Base-by-base conservation (phyloP, 2,329 filamentous ascomycete genomes). In the Aspergillus carbonarius region DNA sequence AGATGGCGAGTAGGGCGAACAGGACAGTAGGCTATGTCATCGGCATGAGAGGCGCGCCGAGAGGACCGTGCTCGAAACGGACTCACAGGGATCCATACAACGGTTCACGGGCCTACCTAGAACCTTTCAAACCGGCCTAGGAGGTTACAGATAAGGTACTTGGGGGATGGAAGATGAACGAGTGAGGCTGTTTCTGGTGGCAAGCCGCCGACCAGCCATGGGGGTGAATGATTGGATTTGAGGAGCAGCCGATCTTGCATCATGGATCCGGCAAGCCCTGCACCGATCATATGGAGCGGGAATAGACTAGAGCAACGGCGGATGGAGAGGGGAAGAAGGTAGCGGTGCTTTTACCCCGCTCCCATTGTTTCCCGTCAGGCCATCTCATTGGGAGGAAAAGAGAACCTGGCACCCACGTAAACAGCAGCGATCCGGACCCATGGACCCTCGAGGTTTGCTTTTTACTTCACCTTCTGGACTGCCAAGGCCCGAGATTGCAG, bases 311-410 rank as follows among this genome's bases (percentile, higher is more conserved):
- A 40, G 30, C 51, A 15, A 54, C 39, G 51, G 37, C 23, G 10
- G 49, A 27, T 20, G 34, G 34, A 18, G 17, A 39, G 20, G 9
- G 10, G 40, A 20, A 55, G 20, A 18, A 55, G 15, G 20, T 53
- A 53, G 49, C 34, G 42, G 46, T 32, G 25, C 25, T n/a, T 39
- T 42, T 58, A 58, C 56, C 56, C 56, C 56, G 56, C 56, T 54
- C 40, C 25, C 50, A 40, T 37, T 49, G 51, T 30, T 44, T 54
- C 50, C 56, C 50, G 44, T 54, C 42, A 46, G 17, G 50, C 42
- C 53, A 54, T 58, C 55, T 62, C 17, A 60, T 58, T 58, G 54
- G 60, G 51, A 54, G 50, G 17, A 42, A 37, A 30, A 17, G 10
- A 34, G 51, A 44, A 51, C 27, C 59, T 39, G 32, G 44, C 50